Evolutionary conservation across 1,139 yeast genomes (phyloP), one percentile per base, ranked within the genome.

Genomic region (Hansenula lynferdii): DNA sequence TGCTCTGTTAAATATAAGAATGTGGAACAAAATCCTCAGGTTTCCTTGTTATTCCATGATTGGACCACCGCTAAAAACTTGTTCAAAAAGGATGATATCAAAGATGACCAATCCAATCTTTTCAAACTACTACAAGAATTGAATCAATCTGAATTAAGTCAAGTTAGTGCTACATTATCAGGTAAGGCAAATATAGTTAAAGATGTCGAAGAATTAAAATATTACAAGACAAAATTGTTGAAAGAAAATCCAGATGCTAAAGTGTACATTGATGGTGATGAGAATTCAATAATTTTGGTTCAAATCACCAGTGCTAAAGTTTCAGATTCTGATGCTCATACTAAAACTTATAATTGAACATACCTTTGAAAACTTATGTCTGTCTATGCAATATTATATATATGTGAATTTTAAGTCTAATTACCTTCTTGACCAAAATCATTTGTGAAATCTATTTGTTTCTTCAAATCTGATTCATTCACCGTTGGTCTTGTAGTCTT

Each of bases 351-450:
- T 40, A 66, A 70, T 47, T 78, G 25, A 20, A 23, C 12, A 24
- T 24, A n/a, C 8, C 15, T 10, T 12, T 24, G 14, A n/a, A n/a
- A n/a, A n/a, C n/a, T n/a, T n/a, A n/a, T n/a, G n/a, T n/a, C n/a
- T n/a, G n/a, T n/a, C n/a, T n/a, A n/a, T n/a, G n/a, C n/a, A n/a
- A n/a, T n/a, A n/a, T n/a, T n/a, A n/a, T n/a, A n/a, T n/a, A n/a
- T n/a, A n/a, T 24, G 19, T 12, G 14, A 16, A 21, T 19, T 18
- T 15, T 18, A 8, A 22, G n/a, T 28, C 51, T 56, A 87, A 58
- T 85, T 86, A 40, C 98, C 98, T 62, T 92, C 98, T 57, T 90
- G 96, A 36, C 98, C 98, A 61, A 92, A 94, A 62, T 94, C 98
- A 34, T 74, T 74, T 0, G 99, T 94, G 58, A 94, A 94, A 48